Evolutionary conservation across 768 basidiomycete species (phyloP), one percentile per base, ranked within the genome.

Genomic region (Leccinellum luteum): DNA sequence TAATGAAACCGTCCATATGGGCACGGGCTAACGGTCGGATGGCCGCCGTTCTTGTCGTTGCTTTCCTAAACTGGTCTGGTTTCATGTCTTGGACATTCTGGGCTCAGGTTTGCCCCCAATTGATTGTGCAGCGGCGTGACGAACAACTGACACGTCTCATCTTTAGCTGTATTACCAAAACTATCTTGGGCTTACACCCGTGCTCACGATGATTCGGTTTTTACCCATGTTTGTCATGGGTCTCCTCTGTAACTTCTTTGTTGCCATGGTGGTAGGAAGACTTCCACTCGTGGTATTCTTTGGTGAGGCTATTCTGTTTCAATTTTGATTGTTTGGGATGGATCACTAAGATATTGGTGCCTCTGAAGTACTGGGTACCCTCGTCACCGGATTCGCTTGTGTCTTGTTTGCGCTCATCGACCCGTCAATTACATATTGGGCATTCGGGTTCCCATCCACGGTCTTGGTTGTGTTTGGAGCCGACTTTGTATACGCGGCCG

Each of bases 221-320:
- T 57, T 91, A 1, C 90, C 90, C 0, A 89, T 89, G 86, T 81
- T 82, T 30, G 65, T 91, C 17, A 80, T 79, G 17, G 90, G 91
- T 4, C 56, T 84, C 6, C 38, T 81, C 3, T 87, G 85, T 64
- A 91, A 90, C 64, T 59, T 85, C 30, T 66, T 89, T 52, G 82
- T 92, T 17, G 87, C 85, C 0, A 52, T 85, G 23, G 75, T 85
- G 48, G 78, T 89, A 38, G 75, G 78, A 3, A 81, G 75, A 52
- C 69, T 91, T 3, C 77, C 83, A 4, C 69, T 89, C 3, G 74
- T 84, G 1, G 78, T 75, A 51, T 75, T 92, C 30, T 71, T 87
- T 17, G 79, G 89, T 88, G 60, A 57, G 68, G 3, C 23, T 6
- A 27, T 31, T n/a, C 17, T 19, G 4, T 41, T 32, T 13, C 4